These are phyloP conservation scores for Quercus lobata DNA, from an alignment of 331 rosid species.

Conservation along the genomic window DNA sequence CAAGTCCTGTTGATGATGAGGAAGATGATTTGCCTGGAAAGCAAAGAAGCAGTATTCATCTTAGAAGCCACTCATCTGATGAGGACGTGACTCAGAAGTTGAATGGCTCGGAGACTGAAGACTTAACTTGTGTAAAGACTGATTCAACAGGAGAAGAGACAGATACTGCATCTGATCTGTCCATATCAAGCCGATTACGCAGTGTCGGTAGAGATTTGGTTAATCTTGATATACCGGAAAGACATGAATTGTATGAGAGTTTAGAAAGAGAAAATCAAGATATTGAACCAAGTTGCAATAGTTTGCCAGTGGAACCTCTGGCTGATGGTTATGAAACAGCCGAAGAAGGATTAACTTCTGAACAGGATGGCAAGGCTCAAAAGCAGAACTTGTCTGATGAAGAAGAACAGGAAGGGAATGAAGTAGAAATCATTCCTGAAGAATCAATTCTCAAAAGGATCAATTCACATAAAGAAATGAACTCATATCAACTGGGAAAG, in stretches of 20 bases:
- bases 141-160: slow-evolving; percentile 20
- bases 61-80: slow-evolving; percentile 77
- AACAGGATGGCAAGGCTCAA: slow-evolving; percentile 24
- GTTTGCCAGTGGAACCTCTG: slow-evolving; percentile 12
- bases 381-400: slow-evolving; percentile 29
- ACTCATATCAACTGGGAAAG: slow-evolving; percentile 84
- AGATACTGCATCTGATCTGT: slow-evolving; percentile 24
- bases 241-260: slow-evolving; percentile 22
- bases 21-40: slow-evolving; percentile 34
- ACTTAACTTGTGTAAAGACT: slow-evolving; percentile 19
- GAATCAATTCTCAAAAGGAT: slow-evolving; percentile 79
- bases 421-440: slow-evolving; percentile 49
- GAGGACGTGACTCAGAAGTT: slow-evolving; percentile 54
- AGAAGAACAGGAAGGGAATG: slow-evolving; percentile 33
- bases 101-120: slow-evolving; percentile 41
- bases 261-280: slow-evolving; percentile 29
- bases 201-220: slow-evolving; percentile 31
- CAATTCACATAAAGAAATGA: slow-evolving; percentile 68
- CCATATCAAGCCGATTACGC: slow-evolving; percentile 24
- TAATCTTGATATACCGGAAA: slow-evolving; percentile 57
- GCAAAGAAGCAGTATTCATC: slow-evolving; percentile 49
- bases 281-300: background rate
- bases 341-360: slow-evolving; percentile 10
- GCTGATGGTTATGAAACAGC: slow-evolving; percentile 18
- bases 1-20: slow-evolving; percentile 56